phyloP scores from a whole-genome alignment of 148 eudicot genomes.

The Arctostaphylos glauca region DNA sequence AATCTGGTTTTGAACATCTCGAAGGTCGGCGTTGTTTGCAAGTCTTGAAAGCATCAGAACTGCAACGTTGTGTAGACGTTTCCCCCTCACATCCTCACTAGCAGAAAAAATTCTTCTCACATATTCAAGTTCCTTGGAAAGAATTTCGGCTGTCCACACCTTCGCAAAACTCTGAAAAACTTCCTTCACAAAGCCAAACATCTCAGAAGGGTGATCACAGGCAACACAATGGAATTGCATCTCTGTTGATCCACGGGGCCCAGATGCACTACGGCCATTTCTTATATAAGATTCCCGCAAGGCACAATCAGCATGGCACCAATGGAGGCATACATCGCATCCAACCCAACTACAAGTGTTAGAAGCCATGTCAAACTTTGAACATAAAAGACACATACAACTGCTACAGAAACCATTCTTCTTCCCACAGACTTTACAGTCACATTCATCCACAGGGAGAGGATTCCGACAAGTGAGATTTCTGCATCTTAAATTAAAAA shows the following conservation, averaged over 20 bases:
- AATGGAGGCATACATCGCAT: conserved; percentile 90
- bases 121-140: conserved; percentile 81
- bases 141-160: conserved; percentile 69
- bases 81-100: conserved; percentile 79
- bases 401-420: conserved; percentile 76
- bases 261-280: conserved; percentile 68
- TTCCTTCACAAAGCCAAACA: conserved; percentile 97
- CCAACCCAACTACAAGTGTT: conserved; percentile 99
- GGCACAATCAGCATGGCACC: conserved; percentile 99
- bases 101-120: conserved; percentile 70
- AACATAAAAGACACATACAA: conserved; percentile 96
- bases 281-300: conserved; percentile 64
- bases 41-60: conserved; percentile 58
- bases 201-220: conserved; percentile 93
- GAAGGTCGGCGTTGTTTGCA: conserved; percentile 52
- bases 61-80: conserved; percentile 60
- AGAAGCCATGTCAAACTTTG: conserved; percentile 86
- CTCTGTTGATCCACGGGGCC: conserved; percentile 56
- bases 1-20: conserved; percentile 58
- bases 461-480: conserved; percentile 66
- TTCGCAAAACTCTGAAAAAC: conserved; percentile 77
- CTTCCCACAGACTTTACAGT: conserved; percentile 77
- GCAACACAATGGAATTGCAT: conserved; percentile 97
- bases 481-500: conserved; percentile 71
- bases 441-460: conserved; percentile 94